phyloP scores from a whole-genome alignment of 495 filamentous ascomycete species.

The Ascodesmis nigricans region DNA sequence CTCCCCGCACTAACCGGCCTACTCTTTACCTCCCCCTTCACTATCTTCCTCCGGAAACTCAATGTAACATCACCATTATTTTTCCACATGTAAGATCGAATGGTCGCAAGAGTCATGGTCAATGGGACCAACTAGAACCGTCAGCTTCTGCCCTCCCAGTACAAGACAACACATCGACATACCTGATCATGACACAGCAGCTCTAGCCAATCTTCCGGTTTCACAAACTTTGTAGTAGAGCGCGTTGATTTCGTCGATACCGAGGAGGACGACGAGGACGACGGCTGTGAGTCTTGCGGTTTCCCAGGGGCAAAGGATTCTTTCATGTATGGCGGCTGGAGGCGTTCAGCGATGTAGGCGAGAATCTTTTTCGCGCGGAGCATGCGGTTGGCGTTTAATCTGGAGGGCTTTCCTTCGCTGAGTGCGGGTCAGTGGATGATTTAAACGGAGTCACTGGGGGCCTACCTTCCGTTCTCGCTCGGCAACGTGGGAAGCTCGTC shows the following conservation, averaged over 20 bases:
- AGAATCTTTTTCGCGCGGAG: constrained; percentile 87
- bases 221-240: no score
- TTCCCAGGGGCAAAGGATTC: constrained; percentile 6
- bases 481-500: constrained; percentile 38
- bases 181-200: constrained; percentile 85
- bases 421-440: not conserved
- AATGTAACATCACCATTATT: constrained; percentile 73
- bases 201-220: constrained; percentile 81
- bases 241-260: constrained; percentile 26
- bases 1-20: no score
- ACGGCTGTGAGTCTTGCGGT: no score
- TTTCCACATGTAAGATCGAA: constrained; percentile 80
- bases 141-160: constrained; percentile 28
- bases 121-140: constrained; percentile 34
- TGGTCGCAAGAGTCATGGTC: constrained; percentile 77
- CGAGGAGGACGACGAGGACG: constrained; percentile 5
- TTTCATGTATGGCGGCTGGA: constrained; percentile 35
- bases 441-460: not conserved
- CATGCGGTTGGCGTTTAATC: constrained; percentile 94
- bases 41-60: constrained; percentile 77
- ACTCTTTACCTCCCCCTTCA: no score
- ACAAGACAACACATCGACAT: constrained; percentile 20
- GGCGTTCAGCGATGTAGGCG: constrained; percentile 73
- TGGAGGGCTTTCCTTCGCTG: constrained; percentile 25
- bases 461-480: constrained; percentile 13